Percentiles rank a stretch among this genome's conserved stretches.
These are phyloP conservation scores for Mortierella sp. DNA, from an alignment of 371 early-diverging fungal species.

Conservation along the genomic window DNA sequence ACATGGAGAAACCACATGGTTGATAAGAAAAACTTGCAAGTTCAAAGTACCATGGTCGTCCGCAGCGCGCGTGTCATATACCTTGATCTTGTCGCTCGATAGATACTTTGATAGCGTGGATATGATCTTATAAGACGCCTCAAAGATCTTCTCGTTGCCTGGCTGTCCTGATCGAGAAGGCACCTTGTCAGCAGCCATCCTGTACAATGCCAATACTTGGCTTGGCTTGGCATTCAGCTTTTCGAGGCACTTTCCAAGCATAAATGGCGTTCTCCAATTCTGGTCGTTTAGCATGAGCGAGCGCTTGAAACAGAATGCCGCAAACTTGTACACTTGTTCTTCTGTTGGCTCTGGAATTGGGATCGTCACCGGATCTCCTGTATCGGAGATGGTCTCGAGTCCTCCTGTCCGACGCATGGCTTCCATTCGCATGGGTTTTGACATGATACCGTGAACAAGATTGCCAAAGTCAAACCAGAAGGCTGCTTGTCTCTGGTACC, in stretches of 20 bases:
- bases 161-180: slow-evolving; percentile 58
- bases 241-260: slow-evolving; percentile 70
- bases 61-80: slow-evolving; percentile 19
- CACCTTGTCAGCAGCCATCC: slow-evolving; percentile 55
- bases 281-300: slow-evolving; percentile 57
- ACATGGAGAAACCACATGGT: no score
- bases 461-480: slow-evolving; percentile 73
- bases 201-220: slow-evolving; percentile 60
- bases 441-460: slow-evolving; percentile 70
- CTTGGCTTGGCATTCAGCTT: slow-evolving; percentile 62
- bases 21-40: neutral
- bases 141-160: slow-evolving; percentile 67
- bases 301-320: slow-evolving; percentile 56
- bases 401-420: slow-evolving; percentile 54
- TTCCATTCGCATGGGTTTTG: slow-evolving; percentile 74
- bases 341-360: slow-evolving; percentile 33
- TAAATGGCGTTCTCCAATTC: slow-evolving; percentile 63
- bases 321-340: slow-evolving; percentile 59
- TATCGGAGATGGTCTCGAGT: slow-evolving; percentile 17
- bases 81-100: slow-evolving; percentile 55
- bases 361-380: slow-evolving; percentile 9
- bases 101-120: slow-evolving; percentile 68
- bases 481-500: slow-evolving; percentile 38
- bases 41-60: neutral
- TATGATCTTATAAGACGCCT: slow-evolving; percentile 67